A percentile compares a stretch with the other conserved stretches of the same genome.
These are phyloP conservation scores for Rosa persica DNA, from an alignment of 306 rosid species.

Conservation along the genomic window DNA sequence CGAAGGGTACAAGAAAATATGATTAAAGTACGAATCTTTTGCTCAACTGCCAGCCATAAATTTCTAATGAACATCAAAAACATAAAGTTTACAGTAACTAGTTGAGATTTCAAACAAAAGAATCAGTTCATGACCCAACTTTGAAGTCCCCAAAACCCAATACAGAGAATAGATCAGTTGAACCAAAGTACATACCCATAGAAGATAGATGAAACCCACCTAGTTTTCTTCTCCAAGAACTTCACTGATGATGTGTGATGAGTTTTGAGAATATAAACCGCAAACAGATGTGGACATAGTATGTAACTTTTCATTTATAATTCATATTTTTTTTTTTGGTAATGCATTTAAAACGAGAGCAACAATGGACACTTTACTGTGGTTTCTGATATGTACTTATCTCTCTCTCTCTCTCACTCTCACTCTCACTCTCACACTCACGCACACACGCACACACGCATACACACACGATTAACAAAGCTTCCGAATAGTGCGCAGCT, in stretches of 20 bases:
- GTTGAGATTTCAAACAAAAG: neutral
- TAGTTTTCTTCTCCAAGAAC: slow-evolving; percentile 32
- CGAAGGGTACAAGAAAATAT: slow-evolving; percentile 29
- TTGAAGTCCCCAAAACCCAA: slow-evolving; percentile 19
- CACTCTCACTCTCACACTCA: no score
- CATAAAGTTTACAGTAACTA: slow-evolving; percentile 1
- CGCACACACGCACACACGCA: slow-evolving; percentile 22
- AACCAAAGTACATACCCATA: slow-evolving; percentile 1
- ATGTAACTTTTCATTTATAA: slow-evolving; percentile 13
- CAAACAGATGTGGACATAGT: slow-evolving; percentile 38
- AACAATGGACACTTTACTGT: slow-evolving; percentile 26
- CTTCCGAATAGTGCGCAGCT: slow-evolving; percentile 24
- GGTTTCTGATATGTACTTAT: slow-evolving; percentile 36
- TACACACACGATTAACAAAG: slow-evolving; percentile 37
- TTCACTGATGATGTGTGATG: slow-evolving; percentile 8
- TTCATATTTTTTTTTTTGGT: slow-evolving; percentile 6
- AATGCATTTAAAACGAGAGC: slow-evolving; percentile 52
- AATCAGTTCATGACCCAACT: slow-evolving; percentile 6
- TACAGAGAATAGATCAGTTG: slow-evolving; percentile 29
- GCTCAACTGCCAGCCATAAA: neutral
- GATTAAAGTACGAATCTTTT: slow-evolving; percentile 2
- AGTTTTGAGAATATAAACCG: slow-evolving; percentile 26
- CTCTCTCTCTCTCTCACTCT: slow-evolving; percentile 9
- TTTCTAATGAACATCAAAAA: slow-evolving; percentile 18
- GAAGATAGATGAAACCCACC: slow-evolving; percentile 30